A percentile compares a stretch with the other conserved stretches of the same genome.
Conservation (phyloP, 495 filamentous ascomycete genomes). For the Geopyxis carbonaria region DNA sequence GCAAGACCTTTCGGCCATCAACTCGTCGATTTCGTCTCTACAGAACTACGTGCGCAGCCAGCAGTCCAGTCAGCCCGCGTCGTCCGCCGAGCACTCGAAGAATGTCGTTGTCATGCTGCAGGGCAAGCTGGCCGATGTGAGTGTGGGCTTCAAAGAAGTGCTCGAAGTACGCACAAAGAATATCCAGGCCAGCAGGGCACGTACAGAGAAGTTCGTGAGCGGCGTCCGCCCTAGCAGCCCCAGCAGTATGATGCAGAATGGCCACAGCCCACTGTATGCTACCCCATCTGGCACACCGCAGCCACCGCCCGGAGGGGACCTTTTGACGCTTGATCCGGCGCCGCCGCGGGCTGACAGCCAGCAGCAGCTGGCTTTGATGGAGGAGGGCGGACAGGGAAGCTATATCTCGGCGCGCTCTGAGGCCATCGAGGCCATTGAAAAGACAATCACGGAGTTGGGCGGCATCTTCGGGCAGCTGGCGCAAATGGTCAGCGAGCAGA, state of each 20-base stretch:
- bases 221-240: constrained; percentile 29
- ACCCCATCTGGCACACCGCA: constrained; percentile 49
- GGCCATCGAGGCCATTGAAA: constrained; percentile 91
- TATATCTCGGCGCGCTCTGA: constrained; percentile 90
- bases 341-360: constrained; percentile 41
- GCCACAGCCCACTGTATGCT: constrained; percentile 55
- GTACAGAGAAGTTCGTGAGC: constrained; percentile 92
- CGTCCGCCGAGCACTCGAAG: constrained; percentile 58
- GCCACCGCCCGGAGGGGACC: constrained; percentile 35
- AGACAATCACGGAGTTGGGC: constrained; percentile 83
- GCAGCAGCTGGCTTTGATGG: constrained; percentile 85
- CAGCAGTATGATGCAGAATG: not conserved
- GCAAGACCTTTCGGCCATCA: constrained; percentile 81
- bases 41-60: constrained; percentile 53
- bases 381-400: constrained; percentile 62
- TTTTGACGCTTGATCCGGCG: constrained; percentile 69
- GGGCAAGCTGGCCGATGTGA: constrained; percentile 85
- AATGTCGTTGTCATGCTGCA: constrained; percentile 89
- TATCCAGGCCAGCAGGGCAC: constrained; percentile 78
- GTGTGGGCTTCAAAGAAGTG: constrained; percentile 90
- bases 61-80: constrained; percentile 60
- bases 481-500: constrained; percentile 91
- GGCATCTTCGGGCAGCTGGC: constrained; percentile 96
- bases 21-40: constrained; percentile 65
- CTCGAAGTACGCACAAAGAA: constrained; percentile 95